Base-by-base conservation (phyloP, 1,284 basidiomycete species). In the Cerrena zonata region DNA sequence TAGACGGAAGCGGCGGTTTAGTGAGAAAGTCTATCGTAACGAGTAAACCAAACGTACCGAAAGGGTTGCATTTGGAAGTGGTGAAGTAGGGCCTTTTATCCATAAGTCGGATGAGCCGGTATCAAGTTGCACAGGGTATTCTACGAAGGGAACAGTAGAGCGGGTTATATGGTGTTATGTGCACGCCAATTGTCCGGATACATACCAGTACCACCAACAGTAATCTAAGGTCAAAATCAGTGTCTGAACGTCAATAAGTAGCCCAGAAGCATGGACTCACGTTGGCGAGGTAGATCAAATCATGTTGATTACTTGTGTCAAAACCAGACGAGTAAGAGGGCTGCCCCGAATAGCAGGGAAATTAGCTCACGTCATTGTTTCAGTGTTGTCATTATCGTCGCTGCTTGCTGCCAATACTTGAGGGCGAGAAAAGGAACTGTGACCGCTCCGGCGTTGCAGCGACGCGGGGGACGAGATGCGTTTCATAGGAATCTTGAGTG, bases 21-120 rank as follows among this genome's bases (percentile, higher is more conserved):
- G 30, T n/a, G n/a, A n/a, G n/a, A 2, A n/a, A 34, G 19, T 38
- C 22, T 37, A 40, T 43, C 34, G 15, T 42, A 34, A 18, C 27
- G 3, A 22, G 13, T 50, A 37, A 40, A 5, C 30, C 3, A 50
- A 19, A 51, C 79, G 63, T 55, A 86, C 86, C 27, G 79, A 84
- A 50, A 69, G 63, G 15, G 69, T 68, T 26, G 73, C 62, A 55
- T 76, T 74, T 11, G 84, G 79, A 51, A 86, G 62, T 11, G 83
- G 76, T 40, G 69, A 70, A 1, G 65, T 58, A 3, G 69, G 45
- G 22, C 77, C 77, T 59, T 80, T 73, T 46, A 89, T 73, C 82
- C 88, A 90, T n/a, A 91, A 73, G 67, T 91, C 88, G 52, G 79
- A 88, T 11, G 87, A 90, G 50, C 88, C 88, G 0, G 87, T 89